Base-by-base conservation (phyloP, 2,329 filamentous ascomycete species). In the Alternaria arborescens region DNA sequence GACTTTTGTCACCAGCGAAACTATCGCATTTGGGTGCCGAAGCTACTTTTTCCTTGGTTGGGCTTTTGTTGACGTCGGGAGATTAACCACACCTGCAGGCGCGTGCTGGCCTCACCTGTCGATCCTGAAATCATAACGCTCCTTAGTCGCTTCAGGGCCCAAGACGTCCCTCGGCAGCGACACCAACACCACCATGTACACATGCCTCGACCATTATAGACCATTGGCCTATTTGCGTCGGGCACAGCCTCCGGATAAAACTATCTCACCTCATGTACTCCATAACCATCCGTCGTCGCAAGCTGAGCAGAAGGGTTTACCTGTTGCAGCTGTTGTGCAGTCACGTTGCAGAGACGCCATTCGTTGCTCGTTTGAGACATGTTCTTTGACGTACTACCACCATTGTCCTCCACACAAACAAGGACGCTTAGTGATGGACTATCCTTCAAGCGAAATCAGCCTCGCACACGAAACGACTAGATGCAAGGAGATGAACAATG, bases 401-500 rank as follows among this genome's bases (percentile, higher is more conserved):
- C 20, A 30, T 30, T 30, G 40, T 14, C 40, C 8, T 22, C 20
- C 24, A 3, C 40, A 42, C 11, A 14, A 42, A 42, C 0, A 16
- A 16, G 5, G 12, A 42, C 20, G 12, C 40, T 16, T 24, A 4
- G 20, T 24, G 2, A 24, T 24, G 18, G 46, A 32, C 30, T 18
- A 16, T 22, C 34, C n/a, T 8, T n/a, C 24, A 26, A 41, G 16
- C 24, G 50, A 40, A 30, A 26, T 14, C 50, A 26, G 50, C 36
- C 50, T 52, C 54, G 54, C 54, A 40, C 46, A 34, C 38, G 44
- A 41, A 52, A 52, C 32, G n/a, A 38, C 46, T n/a, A 50, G 24
- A 26, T 7, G 46, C 46, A 50, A 24, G 46, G 46, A 38, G 30
- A 50, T 50, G 46, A 50, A 50, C 20, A 50, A 4, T 11, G 32